These are phyloP conservation scores for Limonium bicolor DNA, from an alignment of 148 eudicot species.

Conservation along the genomic window DNA sequence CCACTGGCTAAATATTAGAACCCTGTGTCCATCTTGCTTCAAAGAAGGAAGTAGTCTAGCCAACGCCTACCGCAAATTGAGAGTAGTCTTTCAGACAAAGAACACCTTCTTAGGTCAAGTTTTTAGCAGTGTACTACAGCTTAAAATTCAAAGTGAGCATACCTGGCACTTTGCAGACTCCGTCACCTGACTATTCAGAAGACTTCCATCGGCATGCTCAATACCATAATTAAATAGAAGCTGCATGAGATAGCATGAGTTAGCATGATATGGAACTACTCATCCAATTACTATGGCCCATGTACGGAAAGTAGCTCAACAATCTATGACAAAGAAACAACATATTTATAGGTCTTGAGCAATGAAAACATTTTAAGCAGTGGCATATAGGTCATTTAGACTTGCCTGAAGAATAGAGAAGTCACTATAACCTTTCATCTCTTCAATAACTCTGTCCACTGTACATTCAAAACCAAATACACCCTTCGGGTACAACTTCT, in stretches of 20 bases:
- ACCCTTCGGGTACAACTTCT: slow-evolving; percentile 67
- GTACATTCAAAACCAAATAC: slow-evolving; percentile 94
- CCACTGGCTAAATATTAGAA: slow-evolving; percentile 98
- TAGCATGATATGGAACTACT: too few species aligned
- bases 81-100: background rate
- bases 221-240: slow-evolving; percentile 54
- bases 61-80: slow-evolving; percentile 34
- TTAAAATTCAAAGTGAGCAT: slow-evolving; percentile 6
- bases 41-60: slow-evolving; percentile 66
- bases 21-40: slow-evolving; percentile 59
- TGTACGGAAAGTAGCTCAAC: background rate
- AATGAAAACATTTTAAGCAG: background rate
- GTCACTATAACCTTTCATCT: slow-evolving; percentile 83
- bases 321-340: background rate
- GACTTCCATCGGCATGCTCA: slow-evolving; percentile 41
- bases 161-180: slow-evolving; percentile 86
- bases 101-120: background rate
- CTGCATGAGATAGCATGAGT: slow-evolving; percentile 27
- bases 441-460: slow-evolving; percentile 74
- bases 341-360: background rate
- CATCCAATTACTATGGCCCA: background rate
- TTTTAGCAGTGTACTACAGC: background rate
- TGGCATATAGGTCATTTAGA: too few species aligned
- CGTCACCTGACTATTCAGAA: slow-evolving; percentile 60
- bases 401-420: slow-evolving; percentile 78